Conservation (phyloP, 2,329 filamentous ascomycete species). For the Incumbomyces delicatus region DNA sequence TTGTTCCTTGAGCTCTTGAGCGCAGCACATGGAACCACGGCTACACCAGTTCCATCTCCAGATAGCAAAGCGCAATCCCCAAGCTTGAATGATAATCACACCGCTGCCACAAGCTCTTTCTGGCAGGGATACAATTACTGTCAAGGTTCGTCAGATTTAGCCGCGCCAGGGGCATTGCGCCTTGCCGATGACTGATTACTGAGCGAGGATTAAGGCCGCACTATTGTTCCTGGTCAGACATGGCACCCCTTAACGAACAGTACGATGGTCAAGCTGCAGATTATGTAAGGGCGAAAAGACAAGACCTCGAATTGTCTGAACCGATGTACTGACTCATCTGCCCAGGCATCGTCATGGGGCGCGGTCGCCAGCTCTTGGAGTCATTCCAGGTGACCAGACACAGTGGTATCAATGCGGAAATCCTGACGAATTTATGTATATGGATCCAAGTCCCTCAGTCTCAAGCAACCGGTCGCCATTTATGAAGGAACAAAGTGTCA, state of each 20-base stretch:
- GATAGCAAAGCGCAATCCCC: background rate
- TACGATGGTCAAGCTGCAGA: conserved; percentile 2
- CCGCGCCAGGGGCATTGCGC: background rate
- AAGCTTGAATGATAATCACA: background rate
- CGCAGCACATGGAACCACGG: background rate
- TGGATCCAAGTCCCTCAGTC: background rate
- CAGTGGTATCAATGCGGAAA: conserved; percentile 5
- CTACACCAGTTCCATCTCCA: background rate
- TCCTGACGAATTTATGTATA: conserved; percentile 3
- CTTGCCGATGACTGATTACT: background rate
- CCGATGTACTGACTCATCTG: background rate
- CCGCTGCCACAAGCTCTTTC: conserved; percentile 1
- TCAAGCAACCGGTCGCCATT: conserved; percentile 1
- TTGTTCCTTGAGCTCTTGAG: background rate
- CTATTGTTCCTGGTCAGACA: background rate
- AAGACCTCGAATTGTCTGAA: background rate
- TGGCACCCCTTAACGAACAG: background rate
- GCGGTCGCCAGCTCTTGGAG: background rate
- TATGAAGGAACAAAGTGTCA: conserved; percentile 1
- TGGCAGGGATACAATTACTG: conserved; percentile 6
- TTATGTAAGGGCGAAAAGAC: background rate
- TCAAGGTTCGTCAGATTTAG: background rate
- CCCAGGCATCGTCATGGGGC: conserved; percentile 3
- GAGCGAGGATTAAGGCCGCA: background rate
- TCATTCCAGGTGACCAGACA: conserved; percentile 1